Percentiles rank a stretch among this genome's conserved stretches.
phyloP scores from a whole-genome alignment of 2,329 filamentous ascomycete genomes.

The Zasmidium angulare region DNA sequence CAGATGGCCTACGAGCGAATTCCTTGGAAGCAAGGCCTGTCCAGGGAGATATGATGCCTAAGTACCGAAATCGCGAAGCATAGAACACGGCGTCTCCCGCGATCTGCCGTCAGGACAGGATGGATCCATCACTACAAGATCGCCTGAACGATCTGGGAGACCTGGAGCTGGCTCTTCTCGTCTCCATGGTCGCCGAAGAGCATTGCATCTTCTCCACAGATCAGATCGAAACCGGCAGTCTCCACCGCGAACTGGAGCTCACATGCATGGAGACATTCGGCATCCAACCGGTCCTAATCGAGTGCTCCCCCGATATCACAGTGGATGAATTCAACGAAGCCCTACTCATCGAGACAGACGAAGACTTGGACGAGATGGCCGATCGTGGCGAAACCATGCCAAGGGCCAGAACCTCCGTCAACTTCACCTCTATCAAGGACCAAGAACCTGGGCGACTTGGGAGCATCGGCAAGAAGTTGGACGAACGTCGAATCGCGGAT shows the following conservation, averaged over 20 bases:
- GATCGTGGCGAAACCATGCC: slow-evolving; percentile 2
- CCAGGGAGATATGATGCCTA: neutral
- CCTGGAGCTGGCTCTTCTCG: slow-evolving; percentile 79
- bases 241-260: slow-evolving; percentile 52
- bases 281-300: slow-evolving; percentile 66
- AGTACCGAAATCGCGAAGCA: neutral
- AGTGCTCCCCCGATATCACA: slow-evolving; percentile 71
- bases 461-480: slow-evolving; percentile 34
- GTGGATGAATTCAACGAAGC: slow-evolving; percentile 77
- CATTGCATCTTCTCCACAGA: slow-evolving; percentile 86
- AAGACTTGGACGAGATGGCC: slow-evolving; percentile 18
- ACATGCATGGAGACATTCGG: slow-evolving; percentile 71
- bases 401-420: slow-evolving; percentile 11
- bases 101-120: neutral
- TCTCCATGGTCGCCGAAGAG: slow-evolving; percentile 77
- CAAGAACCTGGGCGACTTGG: slow-evolving; percentile 15
- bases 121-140: slow-evolving; percentile 19
- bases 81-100: neutral
- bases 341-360: slow-evolving; percentile 54
- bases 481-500: slow-evolving; percentile 67
- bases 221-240: slow-evolving; percentile 35
- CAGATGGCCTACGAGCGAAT: neutral
- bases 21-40: neutral
- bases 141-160: slow-evolving; percentile 79
- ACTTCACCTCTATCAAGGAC: slow-evolving; percentile 16